Base-by-base conservation (phyloP, 257 asterid genomes). In the Solanum megistacrolobum region DNA sequence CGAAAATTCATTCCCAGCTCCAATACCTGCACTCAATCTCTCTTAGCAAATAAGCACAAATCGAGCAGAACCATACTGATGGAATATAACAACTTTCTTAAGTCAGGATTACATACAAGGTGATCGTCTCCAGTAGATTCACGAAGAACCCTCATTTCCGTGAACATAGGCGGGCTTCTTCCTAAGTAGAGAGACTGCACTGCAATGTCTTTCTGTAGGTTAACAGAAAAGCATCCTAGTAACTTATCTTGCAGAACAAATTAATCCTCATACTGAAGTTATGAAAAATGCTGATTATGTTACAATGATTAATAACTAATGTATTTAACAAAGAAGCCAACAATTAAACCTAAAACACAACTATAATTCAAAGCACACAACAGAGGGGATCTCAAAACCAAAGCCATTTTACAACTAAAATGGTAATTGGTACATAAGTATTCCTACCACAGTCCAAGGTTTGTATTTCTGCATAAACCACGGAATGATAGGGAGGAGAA, bases 391-490 rank as follows among this genome's bases (percentile, higher is more conserved):
- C 1, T 60, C 39, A 43, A 43, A 82, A 48, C 25, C 86, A 82
- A 18, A 29, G 0, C 0, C 43, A 48, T 48, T 82, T 82, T 16
- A 89, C 72, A 9, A 46, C 36, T 94, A 89, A 96, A 96, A 79
- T 9, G 38, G 9, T 27, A 79, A 43, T 27, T 9, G 38, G 38
- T 43, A 79, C 5, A 79, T n/a, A 79, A 79, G 39, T 14, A 43
- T 79, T 36, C 84, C 18, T 46, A 96, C 99, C 95, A 92, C 99
- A 16, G 99, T 96, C 99, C 99, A 97, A n/a, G 99, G 99, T 88
- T 97, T 96, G 91, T 96, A 97, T 86, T 96, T 97, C 46, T 94
- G 92, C 90, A 97, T 90, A 94, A 97, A 97, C 99, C 99, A 97
- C 3, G 99, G 99, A 82, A 95, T 87, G 46, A 97, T 92, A 62